Evolutionary conservation across 129 eudicot species (phyloP).

Genomic region (Chrysanthemum makinoi): DNA sequence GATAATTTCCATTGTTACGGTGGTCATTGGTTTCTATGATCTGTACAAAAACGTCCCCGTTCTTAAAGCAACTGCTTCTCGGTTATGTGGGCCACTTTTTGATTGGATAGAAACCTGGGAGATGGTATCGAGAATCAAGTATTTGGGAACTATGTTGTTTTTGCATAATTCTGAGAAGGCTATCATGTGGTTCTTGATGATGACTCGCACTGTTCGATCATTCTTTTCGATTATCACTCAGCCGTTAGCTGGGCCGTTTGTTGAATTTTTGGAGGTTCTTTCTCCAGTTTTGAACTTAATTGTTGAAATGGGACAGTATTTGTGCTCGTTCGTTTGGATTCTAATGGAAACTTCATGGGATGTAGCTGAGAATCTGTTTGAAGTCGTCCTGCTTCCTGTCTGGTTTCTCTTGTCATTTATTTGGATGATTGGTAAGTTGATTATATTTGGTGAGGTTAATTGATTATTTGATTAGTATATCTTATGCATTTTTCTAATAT

Average conservation of each 20-base stretch:
- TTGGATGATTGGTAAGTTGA: constrained; percentile 70
- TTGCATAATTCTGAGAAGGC: constrained; percentile 90
- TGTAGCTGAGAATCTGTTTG: constrained; percentile 48
- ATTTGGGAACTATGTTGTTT: constrained; percentile 92
- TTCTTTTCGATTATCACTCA: constrained; percentile 54
- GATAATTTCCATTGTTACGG: constrained; percentile 70
- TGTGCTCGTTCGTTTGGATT: constrained; percentile 58
- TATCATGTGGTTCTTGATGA: constrained; percentile 69
- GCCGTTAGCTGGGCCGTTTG: constrained; percentile 70
- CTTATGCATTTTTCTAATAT: constrained; percentile 14
- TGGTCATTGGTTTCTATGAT: constrained; percentile 91
- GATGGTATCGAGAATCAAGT: constrained; percentile 87
- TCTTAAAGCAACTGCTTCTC: constrained; percentile 87
- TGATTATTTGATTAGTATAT: background rate
- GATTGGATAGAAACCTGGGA: constrained; percentile 99
- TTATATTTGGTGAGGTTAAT: background rate
- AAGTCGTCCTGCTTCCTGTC: constrained; percentile 57
- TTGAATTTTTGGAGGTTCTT: constrained; percentile 48
- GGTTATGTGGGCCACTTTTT: constrained; percentile 80
- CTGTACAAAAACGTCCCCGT: constrained; percentile 93
- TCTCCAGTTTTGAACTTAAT: constrained; percentile 57
- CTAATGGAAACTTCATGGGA: constrained; percentile 49
- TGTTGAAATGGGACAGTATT: constrained; percentile 36
- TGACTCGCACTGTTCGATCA: constrained; percentile 58
- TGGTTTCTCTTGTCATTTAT: constrained; percentile 56